phyloP scores from a whole-genome alignment of 768 basidiomycete genomes.

The Guyanaporus albipodus region DNA sequence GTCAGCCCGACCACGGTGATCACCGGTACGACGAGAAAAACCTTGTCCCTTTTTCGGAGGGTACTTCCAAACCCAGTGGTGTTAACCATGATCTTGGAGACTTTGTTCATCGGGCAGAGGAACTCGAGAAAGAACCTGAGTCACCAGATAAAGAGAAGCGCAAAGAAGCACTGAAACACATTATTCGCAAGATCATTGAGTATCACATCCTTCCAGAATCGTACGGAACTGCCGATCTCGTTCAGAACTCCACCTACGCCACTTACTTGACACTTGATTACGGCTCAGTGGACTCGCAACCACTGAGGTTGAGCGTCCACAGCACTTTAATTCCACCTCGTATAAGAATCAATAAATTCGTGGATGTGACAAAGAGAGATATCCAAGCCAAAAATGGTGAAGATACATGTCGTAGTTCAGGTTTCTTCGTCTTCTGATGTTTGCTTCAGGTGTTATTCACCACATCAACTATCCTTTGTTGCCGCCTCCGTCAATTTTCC shows the following conservation, averaged over 20 bases:
- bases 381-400: constrained; percentile 10
- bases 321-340: constrained; percentile 32
- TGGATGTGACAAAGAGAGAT: constrained; percentile 9
- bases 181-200: constrained; percentile 49
- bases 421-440: background rate
- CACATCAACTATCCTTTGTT: constrained; percentile 12
- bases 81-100: constrained; percentile 3
- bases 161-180: constrained; percentile 53
- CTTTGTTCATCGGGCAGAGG: constrained; percentile 22
- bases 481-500: constrained; percentile 12
- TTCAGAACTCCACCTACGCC: constrained; percentile 51
- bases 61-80: background rate
- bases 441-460: constrained; percentile 7
- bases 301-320: constrained; percentile 42
- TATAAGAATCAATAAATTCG: constrained; percentile 23
- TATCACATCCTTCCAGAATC: constrained; percentile 37
- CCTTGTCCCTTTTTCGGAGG: background rate
- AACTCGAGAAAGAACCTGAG: constrained; percentile 41
- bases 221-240: constrained; percentile 40
- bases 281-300: constrained; percentile 41
- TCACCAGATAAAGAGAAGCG: constrained; percentile 44
- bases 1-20: background rate
- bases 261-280: constrained; percentile 42
- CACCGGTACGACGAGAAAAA: background rate
- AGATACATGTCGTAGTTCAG: background rate